Percentiles rank a stretch among this genome's conserved stretches.
Evolutionary conservation across 257 asterid genomes (phyloP).

Genomic region (Nemophila menziesii): DNA sequence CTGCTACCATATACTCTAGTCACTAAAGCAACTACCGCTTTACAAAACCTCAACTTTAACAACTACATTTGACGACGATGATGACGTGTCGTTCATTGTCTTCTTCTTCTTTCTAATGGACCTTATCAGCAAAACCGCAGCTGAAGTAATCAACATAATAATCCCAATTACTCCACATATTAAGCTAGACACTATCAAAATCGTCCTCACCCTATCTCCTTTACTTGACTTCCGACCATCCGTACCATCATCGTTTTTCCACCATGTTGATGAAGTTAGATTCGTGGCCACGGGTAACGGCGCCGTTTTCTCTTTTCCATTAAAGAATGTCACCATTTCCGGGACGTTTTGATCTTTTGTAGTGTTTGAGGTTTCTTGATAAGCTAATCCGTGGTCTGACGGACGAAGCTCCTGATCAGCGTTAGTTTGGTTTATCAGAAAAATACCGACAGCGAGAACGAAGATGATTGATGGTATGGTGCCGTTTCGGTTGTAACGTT

Average conservation of each 20-base stretch:
- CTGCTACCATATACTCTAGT: too few relatives aligned
- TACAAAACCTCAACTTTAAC: neutral
- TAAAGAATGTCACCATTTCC: slow-evolving; percentile 37
- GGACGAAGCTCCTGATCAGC: slow-evolving; percentile 46
- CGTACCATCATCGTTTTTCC: slow-evolving; percentile 18
- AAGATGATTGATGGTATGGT: neutral
- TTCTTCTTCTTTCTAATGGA: slow-evolving; percentile 11
- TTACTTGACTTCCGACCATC: slow-evolving; percentile 17
- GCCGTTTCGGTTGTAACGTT: neutral
- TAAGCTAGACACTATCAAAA: slow-evolving; percentile 42
- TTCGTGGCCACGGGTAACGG: slow-evolving; percentile 67
- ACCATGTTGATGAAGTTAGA: slow-evolving; percentile 22
- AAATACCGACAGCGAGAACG: neutral
- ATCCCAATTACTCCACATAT: slow-evolving; percentile 59
- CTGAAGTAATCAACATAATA: slow-evolving; percentile 45
- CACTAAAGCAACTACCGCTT: too few relatives aligned
- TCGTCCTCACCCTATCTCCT: slow-evolving; percentile 32
- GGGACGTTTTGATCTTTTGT: slow-evolving; percentile 8
- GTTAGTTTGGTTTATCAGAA: slow-evolving; percentile 1
- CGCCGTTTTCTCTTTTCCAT: slow-evolving; percentile 13
- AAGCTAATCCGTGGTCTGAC: slow-evolving; percentile 36
- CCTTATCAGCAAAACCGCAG: slow-evolving; percentile 31
- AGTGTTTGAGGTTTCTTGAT: slow-evolving; percentile 14
- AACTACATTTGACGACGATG: neutral
- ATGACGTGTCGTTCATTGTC: neutral